These are phyloP conservation scores for Lathyrus aphaca DNA, from an alignment of 306 rosid species.

Conservation along the genomic window DNA sequence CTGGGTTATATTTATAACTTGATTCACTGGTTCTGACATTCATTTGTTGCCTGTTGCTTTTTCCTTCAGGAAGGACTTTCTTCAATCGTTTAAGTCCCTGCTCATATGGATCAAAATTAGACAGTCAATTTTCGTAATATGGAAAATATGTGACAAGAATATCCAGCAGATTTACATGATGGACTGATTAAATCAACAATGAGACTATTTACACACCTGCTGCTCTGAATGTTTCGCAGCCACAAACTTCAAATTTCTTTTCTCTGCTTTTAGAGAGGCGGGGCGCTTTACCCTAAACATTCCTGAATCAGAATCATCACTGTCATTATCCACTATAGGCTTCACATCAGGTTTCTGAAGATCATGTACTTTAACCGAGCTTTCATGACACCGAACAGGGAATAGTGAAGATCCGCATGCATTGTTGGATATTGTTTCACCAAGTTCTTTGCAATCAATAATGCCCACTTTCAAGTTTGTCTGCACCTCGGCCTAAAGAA, in stretches of 20 bases:
- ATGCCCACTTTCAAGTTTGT: constrained; percentile 38
- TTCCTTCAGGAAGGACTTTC: constrained; percentile 65
- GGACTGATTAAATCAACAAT: constrained; percentile 5
- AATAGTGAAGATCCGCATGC: constrained; percentile 55
- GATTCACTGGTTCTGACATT: constrained; percentile 58
- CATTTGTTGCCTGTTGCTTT: constrained; percentile 44
- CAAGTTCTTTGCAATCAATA: constrained; percentile 46
- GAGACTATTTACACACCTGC: constrained; percentile 56
- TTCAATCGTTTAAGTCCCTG: constrained; percentile 84
- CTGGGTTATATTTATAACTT: constrained; percentile 47
- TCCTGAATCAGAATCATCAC: constrained; percentile 84
- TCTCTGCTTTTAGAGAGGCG: constrained; percentile 73
- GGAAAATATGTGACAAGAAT: constrained; percentile 8
- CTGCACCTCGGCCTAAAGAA: constrained; percentile 56
- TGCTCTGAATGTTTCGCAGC: constrained; percentile 57
- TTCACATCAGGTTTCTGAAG: constrained; percentile 42
- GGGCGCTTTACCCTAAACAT: constrained; percentile 95
- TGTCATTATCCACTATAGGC: constrained; percentile 52
- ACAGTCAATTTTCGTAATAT: background rate
- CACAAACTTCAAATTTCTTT: constrained; percentile 45
- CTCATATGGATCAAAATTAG: constrained; percentile 14
- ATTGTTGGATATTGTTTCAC: constrained; percentile 42
- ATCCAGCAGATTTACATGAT: constrained; percentile 15
- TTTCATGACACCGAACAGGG: constrained; percentile 48
- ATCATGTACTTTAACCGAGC: constrained; percentile 43